Conservation (phyloP, 352 stramenopile genomes). For the Phytophthora constricta region DNA sequence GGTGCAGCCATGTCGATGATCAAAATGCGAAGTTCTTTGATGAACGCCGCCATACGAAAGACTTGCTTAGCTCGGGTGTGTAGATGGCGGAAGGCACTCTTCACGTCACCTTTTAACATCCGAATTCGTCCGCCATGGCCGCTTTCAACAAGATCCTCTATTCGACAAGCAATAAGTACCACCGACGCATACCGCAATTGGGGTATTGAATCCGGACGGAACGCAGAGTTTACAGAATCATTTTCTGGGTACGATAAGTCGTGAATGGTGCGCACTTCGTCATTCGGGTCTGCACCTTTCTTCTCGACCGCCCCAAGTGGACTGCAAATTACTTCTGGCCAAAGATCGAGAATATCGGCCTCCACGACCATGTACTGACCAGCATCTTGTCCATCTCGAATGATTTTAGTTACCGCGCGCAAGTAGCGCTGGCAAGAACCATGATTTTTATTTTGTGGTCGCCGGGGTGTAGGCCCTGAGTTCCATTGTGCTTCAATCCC, state of each 20-base stretch:
- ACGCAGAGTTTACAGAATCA: too few species aligned
- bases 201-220: too few species aligned
- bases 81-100: constrained; percentile 18
- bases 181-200: too few species aligned
- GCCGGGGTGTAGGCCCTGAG: too few species aligned
- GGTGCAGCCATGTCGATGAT: constrained; percentile 13
- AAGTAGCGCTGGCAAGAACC: constrained; percentile 31
- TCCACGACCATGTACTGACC: constrained; percentile 1
- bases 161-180: constrained; percentile 7
- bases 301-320: neutral
- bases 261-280: neutral
- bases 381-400: constrained; percentile 24
- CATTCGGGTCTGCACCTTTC: neutral
- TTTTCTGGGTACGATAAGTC: neutral
- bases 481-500: too few species aligned
- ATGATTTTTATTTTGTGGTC: too few species aligned
- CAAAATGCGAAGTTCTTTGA: neutral
- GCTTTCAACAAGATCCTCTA: neutral
- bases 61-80: constrained; percentile 4
- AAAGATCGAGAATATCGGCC: neutral
- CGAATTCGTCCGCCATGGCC: neutral
- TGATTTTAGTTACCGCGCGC: constrained; percentile 29
- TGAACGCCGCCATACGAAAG: constrained; percentile 5
- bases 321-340: neutral
- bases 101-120: constrained; percentile 19